Evolutionary conservation across 1,284 basidiomycete species (phyloP).

Genomic region (Taiwanofungus camphoratus): DNA sequence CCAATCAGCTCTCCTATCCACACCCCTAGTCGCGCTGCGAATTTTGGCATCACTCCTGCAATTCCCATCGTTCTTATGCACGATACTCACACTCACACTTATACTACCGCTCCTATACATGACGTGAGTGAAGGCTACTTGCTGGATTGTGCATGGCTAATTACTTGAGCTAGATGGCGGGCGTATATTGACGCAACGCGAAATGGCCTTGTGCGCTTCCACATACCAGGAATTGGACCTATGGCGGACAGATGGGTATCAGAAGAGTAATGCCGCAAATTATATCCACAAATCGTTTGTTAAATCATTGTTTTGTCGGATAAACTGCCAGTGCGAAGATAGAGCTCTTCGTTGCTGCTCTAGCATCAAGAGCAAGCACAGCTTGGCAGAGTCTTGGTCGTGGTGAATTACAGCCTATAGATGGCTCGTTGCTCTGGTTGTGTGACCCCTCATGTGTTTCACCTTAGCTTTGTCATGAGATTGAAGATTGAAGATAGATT

Average conservation of each 20-base stretch:
- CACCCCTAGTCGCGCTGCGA: slow-evolving; percentile 57
- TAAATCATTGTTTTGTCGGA: too few species aligned
- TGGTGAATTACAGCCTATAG: too few species aligned
- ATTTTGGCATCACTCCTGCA: slow-evolving; percentile 51
- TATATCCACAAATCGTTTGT: too few species aligned
- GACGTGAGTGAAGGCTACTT: slow-evolving; percentile 39
- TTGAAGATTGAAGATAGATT: slow-evolving; percentile 13
- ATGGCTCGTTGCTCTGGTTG: too few species aligned
- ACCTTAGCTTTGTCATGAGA: not conserved
- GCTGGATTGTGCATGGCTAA: slow-evolving; percentile 4
- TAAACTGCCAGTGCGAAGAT: too few species aligned
- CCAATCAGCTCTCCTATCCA: slow-evolving; percentile 71
- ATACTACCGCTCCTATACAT: slow-evolving; percentile 41
- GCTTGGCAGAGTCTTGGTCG: too few species aligned
- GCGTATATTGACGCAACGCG: slow-evolving; percentile 63
- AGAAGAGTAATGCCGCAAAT: slow-evolving; percentile 62
- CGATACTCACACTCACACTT: slow-evolving; percentile 41
- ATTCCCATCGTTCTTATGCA: slow-evolving; percentile 43
- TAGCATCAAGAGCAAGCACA: too few species aligned
- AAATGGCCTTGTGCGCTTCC: slow-evolving; percentile 50
- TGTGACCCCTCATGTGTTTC: not conserved
- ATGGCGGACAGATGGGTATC: slow-evolving; percentile 70
- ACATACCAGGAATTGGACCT: slow-evolving; percentile 62
- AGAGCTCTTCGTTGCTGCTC: too few species aligned
- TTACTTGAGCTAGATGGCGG: slow-evolving; percentile 38